Conservation (phyloP, 148 eudicot genomes). For the Rhododendron vialii region DNA sequence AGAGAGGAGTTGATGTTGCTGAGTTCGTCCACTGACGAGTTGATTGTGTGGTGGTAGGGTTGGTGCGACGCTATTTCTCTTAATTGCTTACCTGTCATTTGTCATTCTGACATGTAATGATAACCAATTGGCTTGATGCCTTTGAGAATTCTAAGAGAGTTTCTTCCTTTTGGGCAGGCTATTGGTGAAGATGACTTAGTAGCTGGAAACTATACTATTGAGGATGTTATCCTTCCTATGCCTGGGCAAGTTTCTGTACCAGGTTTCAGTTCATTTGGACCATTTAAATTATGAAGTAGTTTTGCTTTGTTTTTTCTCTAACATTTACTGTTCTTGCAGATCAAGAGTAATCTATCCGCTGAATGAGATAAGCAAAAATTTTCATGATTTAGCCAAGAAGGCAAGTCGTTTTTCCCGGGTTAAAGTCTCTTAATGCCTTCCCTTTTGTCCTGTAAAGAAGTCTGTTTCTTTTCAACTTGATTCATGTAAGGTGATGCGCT, state of each 20-base stretch:
- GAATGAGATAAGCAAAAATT: constrained; percentile 64
- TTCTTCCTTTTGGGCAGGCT: constrained; percentile 38
- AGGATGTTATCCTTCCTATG: constrained; percentile 84
- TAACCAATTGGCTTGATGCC: neutral
- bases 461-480: neutral
- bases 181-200: constrained; percentile 65
- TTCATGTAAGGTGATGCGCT: neutral
- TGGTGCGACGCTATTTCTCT: too few relatives aligned
- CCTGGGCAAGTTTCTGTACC: constrained; percentile 58
- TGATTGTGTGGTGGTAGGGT: too few relatives aligned
- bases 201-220: constrained; percentile 56
- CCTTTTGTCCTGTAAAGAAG: neutral
- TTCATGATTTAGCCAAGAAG: constrained; percentile 79
- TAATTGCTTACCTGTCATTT: neutral
- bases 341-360: constrained; percentile 70
- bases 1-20: too few relatives aligned
- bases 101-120: neutral
- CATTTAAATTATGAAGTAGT: constrained; percentile 10
- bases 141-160: neutral
- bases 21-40: too few relatives aligned
- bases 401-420: constrained; percentile 24
- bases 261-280: neutral
- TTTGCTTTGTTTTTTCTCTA: constrained; percentile 2
- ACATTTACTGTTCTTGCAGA: constrained; percentile 36
- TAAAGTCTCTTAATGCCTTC: neutral